Percentiles rank a stretch among this genome's conserved stretches.
These are phyloP conservation scores for Polytrichum commune DNA, from an alignment of 225 moss, liverwort and hornwort genomes.

Conservation along the genomic window DNA sequence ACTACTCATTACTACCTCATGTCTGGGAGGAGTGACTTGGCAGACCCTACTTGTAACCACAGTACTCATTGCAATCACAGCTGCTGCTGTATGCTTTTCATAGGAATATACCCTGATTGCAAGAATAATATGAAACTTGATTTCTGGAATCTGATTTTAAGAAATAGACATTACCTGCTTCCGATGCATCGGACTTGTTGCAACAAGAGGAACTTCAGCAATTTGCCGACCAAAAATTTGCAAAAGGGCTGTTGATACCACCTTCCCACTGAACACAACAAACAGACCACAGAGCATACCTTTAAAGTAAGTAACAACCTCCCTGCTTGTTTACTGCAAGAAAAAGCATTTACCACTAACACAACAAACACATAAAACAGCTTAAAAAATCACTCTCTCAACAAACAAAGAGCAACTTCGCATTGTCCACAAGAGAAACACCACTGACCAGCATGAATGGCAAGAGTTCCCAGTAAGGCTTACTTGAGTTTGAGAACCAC, in stretches of 20 bases:
- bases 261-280: slow-evolving; percentile 65
- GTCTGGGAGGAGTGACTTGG: too few species aligned
- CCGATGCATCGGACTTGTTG: slow-evolving; percentile 62
- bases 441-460: neutral
- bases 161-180: slow-evolving; percentile 48
- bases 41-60: too few species aligned
- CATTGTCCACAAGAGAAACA: neutral
- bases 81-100: neutral
- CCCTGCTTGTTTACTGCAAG: too few species aligned
- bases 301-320: too few species aligned
- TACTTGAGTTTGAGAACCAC: slow-evolving; percentile 91
- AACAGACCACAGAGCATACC: neutral
- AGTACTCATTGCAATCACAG: too few species aligned
- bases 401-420: too few species aligned
- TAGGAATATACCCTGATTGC: neutral
- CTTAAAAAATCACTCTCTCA: too few species aligned
- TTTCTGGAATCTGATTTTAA: neutral
- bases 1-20: too few species aligned
- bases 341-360: too few species aligned
- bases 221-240: slow-evolving; percentile 82
- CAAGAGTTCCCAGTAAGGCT: slow-evolving; percentile 18
- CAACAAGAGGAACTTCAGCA: slow-evolving; percentile 82
- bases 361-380: too few species aligned
- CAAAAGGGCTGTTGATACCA: slow-evolving; percentile 81
- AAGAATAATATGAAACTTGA: neutral